phyloP scores from a whole-genome alignment of 768 basidiomycete genomes.

The Boletus huronensis region DNA sequence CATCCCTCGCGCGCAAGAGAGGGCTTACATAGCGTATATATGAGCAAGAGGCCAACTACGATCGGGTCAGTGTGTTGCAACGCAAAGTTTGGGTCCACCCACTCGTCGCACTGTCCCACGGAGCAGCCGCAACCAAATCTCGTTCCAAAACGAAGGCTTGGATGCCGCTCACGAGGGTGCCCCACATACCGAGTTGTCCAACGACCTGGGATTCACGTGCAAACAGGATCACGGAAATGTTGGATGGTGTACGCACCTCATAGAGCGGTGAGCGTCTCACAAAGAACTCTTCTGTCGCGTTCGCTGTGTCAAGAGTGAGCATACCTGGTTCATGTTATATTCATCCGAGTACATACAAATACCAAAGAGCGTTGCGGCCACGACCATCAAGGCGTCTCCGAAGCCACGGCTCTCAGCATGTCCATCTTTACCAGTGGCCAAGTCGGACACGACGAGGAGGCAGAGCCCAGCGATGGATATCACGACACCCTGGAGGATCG shows the following conservation, averaged over 20 bases:
- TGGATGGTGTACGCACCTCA: constrained; percentile 43
- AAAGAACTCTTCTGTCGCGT: constrained; percentile 85
- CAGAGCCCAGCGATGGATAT: constrained; percentile 73
- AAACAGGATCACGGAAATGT: background rate
- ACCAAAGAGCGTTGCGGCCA: constrained; percentile 81
- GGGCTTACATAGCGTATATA: constrained; percentile 40
- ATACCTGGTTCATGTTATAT: background rate
- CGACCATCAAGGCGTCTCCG: constrained; percentile 82
- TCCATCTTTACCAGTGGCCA: constrained; percentile 71
- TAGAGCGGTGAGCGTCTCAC: constrained; percentile 78
- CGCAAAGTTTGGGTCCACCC: constrained; percentile 18
- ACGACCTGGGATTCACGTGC: constrained; percentile 50
- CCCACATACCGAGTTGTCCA: constrained; percentile 84
- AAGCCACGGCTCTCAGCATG: constrained; percentile 58
- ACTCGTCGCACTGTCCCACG: constrained; percentile 73
- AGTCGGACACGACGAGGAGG: constrained; percentile 74
- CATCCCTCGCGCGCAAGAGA: background rate
- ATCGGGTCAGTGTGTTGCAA: constrained; percentile 35
- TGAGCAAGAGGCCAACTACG: constrained; percentile 46
- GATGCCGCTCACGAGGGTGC: constrained; percentile 67
- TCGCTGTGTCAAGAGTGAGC: constrained; percentile 46
- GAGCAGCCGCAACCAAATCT: constrained; percentile 51
- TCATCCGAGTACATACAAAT: constrained; percentile 52
- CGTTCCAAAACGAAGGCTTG: constrained; percentile 76
- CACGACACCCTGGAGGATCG: constrained; percentile 51